Conservation (phyloP, 768 basidiomycete species). For the Neoboletus magnificus region DNA sequence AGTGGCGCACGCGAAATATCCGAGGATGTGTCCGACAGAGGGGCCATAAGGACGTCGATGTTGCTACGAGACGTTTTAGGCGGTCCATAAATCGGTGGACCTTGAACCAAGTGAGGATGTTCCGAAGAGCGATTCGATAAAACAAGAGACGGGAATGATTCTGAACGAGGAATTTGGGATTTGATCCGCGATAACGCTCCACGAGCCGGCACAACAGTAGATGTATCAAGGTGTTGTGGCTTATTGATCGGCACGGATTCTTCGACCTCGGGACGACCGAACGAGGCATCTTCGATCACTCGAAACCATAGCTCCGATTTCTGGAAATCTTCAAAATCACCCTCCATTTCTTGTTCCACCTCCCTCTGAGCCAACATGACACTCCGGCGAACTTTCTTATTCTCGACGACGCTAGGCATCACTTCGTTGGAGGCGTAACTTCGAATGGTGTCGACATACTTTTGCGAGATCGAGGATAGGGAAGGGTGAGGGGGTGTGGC, state of each 20-base stretch:
- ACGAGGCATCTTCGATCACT: constrained; percentile 68
- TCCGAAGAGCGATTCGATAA: constrained; percentile 10
- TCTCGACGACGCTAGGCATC: constrained; percentile 36
- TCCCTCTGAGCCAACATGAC: constrained; percentile 84
- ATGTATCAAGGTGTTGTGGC: constrained; percentile 8
- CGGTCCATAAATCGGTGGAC: constrained; percentile 15
- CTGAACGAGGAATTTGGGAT: constrained; percentile 30
- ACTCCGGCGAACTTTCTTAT: constrained; percentile 64
- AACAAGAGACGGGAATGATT: constrained; percentile 35
- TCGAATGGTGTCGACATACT: constrained; percentile 67
- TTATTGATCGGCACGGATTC: neutral
- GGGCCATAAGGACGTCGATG: constrained; percentile 83
- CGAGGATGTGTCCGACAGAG: constrained; percentile 48
- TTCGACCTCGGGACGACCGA: constrained; percentile 15
- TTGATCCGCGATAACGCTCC: constrained; percentile 6
- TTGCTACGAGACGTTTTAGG: constrained; percentile 38
- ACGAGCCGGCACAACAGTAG: constrained; percentile 1
- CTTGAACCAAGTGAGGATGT: constrained; percentile 18
- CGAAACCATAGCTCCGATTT: constrained; percentile 91
- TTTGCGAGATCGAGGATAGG: constrained; percentile 62
- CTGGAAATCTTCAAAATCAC: constrained; percentile 87
- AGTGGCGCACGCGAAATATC: constrained; percentile 67
- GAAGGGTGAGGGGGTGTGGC: constrained; percentile 53
- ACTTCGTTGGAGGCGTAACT: constrained; percentile 56
- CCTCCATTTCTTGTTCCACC: constrained; percentile 85